These are phyloP conservation scores for Flueggea neowawraea DNA, from an alignment of 441 rosid genomes.

Conservation along the genomic window DNA sequence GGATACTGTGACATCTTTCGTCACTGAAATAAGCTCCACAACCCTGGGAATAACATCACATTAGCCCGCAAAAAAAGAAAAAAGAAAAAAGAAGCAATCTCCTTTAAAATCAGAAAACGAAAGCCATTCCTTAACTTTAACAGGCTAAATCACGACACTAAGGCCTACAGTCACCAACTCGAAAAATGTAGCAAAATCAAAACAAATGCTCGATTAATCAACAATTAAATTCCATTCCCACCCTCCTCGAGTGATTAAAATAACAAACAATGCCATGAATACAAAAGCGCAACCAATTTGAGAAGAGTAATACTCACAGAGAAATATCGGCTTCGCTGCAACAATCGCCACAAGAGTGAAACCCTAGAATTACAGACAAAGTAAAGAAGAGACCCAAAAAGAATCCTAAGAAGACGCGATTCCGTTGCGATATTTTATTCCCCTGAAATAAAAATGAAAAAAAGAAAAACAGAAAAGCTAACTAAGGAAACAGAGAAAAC, in stretches of 20 bases:
- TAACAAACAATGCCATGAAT: no score
- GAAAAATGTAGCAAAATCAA: no score
- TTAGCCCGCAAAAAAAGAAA: no score
- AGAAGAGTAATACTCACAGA: not conserved
- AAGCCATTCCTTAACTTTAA: not conserved
- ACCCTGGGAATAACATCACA: conserved; percentile 12
- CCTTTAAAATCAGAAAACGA: not conserved
- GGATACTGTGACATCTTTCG: conserved; percentile 71
- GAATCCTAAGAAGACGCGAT: not conserved
- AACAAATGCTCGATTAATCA: no score
- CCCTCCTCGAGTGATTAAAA: no score
- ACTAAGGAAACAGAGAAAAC: conserved; percentile 2
- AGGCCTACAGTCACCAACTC: no score
- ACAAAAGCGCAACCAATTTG: no score
- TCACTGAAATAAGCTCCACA: conserved; percentile 17
- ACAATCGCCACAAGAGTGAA: not conserved
- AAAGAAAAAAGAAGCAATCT: conserved; percentile 6
- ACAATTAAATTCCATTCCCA: no score
- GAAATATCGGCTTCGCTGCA: not conserved
- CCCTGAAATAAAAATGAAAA: not conserved
- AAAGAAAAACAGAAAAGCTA: conserved; percentile 1
- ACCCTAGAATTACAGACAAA: not conserved
- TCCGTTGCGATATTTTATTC: conserved; percentile 2
- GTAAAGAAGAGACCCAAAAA: not conserved
- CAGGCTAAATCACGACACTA: no score